Base-by-base conservation (phyloP, 306 rosid species). In the Cicer judaicum region DNA sequence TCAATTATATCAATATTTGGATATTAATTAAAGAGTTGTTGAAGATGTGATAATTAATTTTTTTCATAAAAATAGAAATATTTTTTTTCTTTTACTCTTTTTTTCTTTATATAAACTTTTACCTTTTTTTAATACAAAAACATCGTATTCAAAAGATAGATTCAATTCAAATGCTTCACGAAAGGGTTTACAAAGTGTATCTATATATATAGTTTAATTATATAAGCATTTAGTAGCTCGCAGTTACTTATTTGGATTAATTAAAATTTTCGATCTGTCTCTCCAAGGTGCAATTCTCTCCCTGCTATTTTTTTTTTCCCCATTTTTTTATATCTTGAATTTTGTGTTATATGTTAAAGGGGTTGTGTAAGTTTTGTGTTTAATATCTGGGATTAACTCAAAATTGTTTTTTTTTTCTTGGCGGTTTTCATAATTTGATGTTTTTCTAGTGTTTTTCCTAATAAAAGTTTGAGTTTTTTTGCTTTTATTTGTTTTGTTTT, bases 241-340 rank as follows among this genome's bases (percentile, higher is more conserved):
- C 46, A 15, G 1, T 9, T 21, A 11, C 53, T 18, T 8, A 8
- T 1, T 41, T 59, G 1, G 24, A 7, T 79, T 47, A 6, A 10
- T 3, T 12, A 5, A 8, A 39, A 55, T 18, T 29, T 60, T 60
- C 79, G 15, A 49, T 68, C 6, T 15, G 39, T 49, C 62, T 7
- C 38, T 46, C 7, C 19, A 59, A 81, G 84, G 84, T 81, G 41
- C 7, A 16, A 18, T 53, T 70, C 54, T 80, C 29, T 48, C 42
- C 15, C 57, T 67, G 2, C 2, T 48, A 4, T 13, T 7, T 24
- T 29, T 24, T 29, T 5, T 2, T 19, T 50, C 40, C 18, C 21
- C 43, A 63, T 49, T 49, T 36, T 68, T 29, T 18, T 18, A 18
- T 18, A 48, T 29, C 12, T 64, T 47, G 7, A 68, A 60, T 68